Base-by-base conservation (phyloP, 1,139 yeast genomes). In the Protomyces inundatus region DNA sequence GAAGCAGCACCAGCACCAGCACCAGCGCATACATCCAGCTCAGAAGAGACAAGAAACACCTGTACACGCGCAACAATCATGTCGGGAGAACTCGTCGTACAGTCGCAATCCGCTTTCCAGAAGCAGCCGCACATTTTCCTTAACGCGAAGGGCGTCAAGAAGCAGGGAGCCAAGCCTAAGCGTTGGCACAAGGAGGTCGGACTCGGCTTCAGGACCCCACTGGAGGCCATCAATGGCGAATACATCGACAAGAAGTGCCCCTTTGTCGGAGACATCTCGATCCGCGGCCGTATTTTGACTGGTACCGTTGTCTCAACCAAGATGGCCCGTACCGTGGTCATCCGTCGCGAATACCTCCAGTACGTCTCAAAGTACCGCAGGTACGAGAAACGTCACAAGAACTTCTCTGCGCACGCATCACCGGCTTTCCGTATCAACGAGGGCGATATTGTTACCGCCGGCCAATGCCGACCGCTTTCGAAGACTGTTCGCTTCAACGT, bases 311-410 rank as follows among this genome's bases (percentile, higher is more conserved):
- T 93, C 73, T 93, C 98, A 77, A 91, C 98, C 87, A 95, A 95
- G 87, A 95, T 93, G 98, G 98, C 93, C 95, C 95, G 99, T 87
- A 95, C 99, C 78, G 88, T 95, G 83, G 88, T 95, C 81, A 88
- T 95, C 84, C 91, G 98, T 88, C 93, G 99, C 85, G 98, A 93
- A 80, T 95, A 95, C 95, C 90, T 95, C 81, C 99, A 95, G 85
- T 95, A 90, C 84, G 88, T 93, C 81, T 96, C 98, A 82, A 93
- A 95, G 88, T 93, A 93, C 86, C 93, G 91, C 96, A 91, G 99
- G 88, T 93, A 90, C 88, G 99, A 93, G 86, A 93, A 93, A 90
- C 91, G 99, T 86, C 99, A 93, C 90, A 95, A 93, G 95, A 95
- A 93, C 87, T 86, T 95, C 73, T 95, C 99, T 80, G 98, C 97